A percentile compares a stretch with the other conserved stretches of the same genome.
phyloP scores from a whole-genome alignment of 2,329 filamentous ascomycete genomes.

The Exophiala viscosa region DNA sequence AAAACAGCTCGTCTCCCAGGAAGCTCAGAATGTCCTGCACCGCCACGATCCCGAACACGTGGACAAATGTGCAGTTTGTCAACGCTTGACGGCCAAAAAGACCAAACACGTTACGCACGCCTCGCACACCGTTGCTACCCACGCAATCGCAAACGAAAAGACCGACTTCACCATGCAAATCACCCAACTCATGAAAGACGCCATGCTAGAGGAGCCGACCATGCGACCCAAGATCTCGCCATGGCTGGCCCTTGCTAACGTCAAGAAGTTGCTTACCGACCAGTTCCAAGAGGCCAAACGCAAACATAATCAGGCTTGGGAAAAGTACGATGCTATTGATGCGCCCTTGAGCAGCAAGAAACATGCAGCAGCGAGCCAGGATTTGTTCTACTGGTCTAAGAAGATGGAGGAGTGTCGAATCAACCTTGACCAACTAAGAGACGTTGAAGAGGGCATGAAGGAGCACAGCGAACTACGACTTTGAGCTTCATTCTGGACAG shows the following conservation, averaged over 20 bases:
- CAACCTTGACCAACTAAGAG: constrained; percentile 28
- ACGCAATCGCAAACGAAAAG: constrained; percentile 1
- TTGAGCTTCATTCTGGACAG: neutral
- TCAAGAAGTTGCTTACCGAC: constrained; percentile 77
- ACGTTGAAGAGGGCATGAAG: constrained; percentile 29
- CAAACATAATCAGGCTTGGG: constrained; percentile 52
- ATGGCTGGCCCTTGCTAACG: constrained; percentile 69
- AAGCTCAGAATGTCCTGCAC: constrained; percentile 41
- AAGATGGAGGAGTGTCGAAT: constrained; percentile 30
- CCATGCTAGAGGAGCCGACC: constrained; percentile 53
- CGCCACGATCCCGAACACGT: constrained; percentile 48
- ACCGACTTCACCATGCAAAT: constrained; percentile 34
- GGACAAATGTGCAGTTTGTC: constrained; percentile 56
- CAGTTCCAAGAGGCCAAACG: constrained; percentile 74
- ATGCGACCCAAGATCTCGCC: constrained; percentile 64
- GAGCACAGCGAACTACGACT: constrained; percentile 10
- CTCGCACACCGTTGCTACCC: constrained; percentile 24
- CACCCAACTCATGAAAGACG: constrained; percentile 24
- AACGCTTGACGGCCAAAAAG: constrained; percentile 38
- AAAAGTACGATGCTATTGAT: constrained; percentile 27
- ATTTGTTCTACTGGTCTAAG: constrained; percentile 26
- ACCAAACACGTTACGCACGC: constrained; percentile 25
- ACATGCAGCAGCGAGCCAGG: constrained; percentile 25
- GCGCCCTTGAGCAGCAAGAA: constrained; percentile 27
- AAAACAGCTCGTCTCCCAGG: constrained; percentile 35